Base-by-base conservation (phyloP, 2,329 filamentous ascomycete genomes). In the Venturia aucupariae region DNA sequence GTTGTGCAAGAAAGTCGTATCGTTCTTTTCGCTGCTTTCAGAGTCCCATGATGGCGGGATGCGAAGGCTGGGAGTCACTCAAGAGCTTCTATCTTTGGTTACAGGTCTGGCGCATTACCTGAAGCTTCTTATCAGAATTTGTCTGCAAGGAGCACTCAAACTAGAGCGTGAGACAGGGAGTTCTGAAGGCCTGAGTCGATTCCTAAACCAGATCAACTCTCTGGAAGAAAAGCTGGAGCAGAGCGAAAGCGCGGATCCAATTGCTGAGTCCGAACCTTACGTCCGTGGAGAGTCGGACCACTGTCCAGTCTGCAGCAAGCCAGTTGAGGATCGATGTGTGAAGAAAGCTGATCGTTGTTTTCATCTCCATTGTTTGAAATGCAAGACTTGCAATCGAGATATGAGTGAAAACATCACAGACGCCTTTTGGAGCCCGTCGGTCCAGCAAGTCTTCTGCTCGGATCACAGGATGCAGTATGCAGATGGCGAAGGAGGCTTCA, bases 1-100 rank as follows among this genome's bases (percentile, higher is more conserved):
- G 61, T 84, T 99, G n/a, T 99, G 94, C 81, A 99, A 99, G 77
- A 99, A 99, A 77, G 96, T 99, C 64, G 94, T 99, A 6, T 90
- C 93, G 32, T 99, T 99, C 80, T 99, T 99, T 75, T 92, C 92
- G 15, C 80, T 99, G 22, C 82, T 99, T 10, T 96, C 93, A 6
- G 96, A 96, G 75, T 94, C 92, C 1, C 93, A 97, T 73, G 92
- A 97, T 72, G 90, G 87, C 10, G 90, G 89, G n/a, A 86, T 90
- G 44, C 84, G 90, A 65, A 94, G 97, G 73, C 85, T 97, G 51
- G 94, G 94, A 54, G 94, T 99, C 39, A 99, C 94, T 10, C 94
- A 99, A 75, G 94, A 99, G 74, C 83, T 99, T n/a, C 79, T 99
- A n/a, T 96, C 93, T 7, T 83, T 99, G 8, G 94, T 99, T 63